Percentiles rank a stretch among this genome's conserved stretches.
These are phyloP conservation scores for Penicillium sp. DNA, from an alignment of 2,329 filamentous ascomycete species.

Conservation along the genomic window DNA sequence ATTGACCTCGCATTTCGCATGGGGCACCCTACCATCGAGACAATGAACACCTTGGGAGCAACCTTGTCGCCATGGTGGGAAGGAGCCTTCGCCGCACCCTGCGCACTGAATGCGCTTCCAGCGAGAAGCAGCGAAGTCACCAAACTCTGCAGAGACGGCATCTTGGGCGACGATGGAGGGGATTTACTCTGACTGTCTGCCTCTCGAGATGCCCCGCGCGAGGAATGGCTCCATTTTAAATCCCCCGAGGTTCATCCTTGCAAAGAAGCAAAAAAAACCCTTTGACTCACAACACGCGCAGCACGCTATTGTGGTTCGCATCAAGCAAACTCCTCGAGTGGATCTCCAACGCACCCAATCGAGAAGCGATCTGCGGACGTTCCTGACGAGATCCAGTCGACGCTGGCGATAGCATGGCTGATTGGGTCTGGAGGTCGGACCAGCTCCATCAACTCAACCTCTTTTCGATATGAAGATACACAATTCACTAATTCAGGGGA, in stretches of 20 bases:
- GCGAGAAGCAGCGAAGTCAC: slow-evolving; percentile 18
- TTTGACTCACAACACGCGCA: background rate
- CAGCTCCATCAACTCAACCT: slow-evolving; percentile 12
- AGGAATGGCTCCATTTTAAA: background rate
- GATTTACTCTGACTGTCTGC: background rate
- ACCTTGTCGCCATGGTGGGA: slow-evolving; percentile 21
- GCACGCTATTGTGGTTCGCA: background rate
- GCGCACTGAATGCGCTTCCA: slow-evolving; percentile 14
- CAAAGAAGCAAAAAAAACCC: background rate
- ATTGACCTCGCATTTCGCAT: background rate
- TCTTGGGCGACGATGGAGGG: slow-evolving; percentile 1
- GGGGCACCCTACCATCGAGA: slow-evolving; percentile 40
- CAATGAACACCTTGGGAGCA: slow-evolving; percentile 45
- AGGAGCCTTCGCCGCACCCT: background rate
- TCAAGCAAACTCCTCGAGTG: slow-evolving; percentile 2
- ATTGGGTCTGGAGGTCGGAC: slow-evolving; percentile 12
- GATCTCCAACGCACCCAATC: slow-evolving; percentile 5
- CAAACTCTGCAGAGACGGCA: slow-evolving; percentile 13
- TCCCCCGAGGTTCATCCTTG: background rate
- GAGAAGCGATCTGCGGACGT: slow-evolving; percentile 11
- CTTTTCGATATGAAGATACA: background rate
- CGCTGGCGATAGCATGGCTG: slow-evolving; percentile 5
- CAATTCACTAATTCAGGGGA: background rate
- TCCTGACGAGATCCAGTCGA: slow-evolving; percentile 4
- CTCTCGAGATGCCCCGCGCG: background rate